A percentile compares a stretch with the other conserved stretches of the same genome.
Conservation (phyloP, 164 flowering plant species). For the Berberis thunbergii region DNA sequence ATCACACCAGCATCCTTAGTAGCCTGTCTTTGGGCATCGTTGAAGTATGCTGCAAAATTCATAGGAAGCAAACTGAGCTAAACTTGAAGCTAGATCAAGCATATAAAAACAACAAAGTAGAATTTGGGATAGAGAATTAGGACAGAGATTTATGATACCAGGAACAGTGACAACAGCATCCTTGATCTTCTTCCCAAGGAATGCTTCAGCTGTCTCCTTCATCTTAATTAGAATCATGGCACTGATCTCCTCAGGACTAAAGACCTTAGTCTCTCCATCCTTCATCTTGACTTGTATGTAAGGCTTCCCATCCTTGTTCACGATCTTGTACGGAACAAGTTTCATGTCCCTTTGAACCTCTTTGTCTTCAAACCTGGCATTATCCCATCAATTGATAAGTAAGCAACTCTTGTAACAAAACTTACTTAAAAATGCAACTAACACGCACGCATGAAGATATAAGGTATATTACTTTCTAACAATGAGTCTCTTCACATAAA, state of each 20-base stretch:
- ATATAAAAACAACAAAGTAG: background rate
- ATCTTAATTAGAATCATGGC: conserved; percentile 82
- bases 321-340: conserved; percentile 75
- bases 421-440: background rate
- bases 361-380: conserved; percentile 71
- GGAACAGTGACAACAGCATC: conserved; percentile 94
- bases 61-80: background rate
- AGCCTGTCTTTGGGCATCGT: conserved; percentile 94
- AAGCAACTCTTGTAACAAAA: background rate
- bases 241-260: conserved; percentile 91
- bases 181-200: conserved; percentile 90
- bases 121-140: background rate
- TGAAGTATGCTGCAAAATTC: conserved; percentile 62
- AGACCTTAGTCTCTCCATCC: conserved; percentile 79
- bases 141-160: conserved; percentile 28
- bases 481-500: conserved; percentile 78
- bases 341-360: conserved; percentile 91
- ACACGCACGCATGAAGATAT: background rate
- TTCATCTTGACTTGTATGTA: conserved; percentile 67
- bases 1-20: conserved; percentile 46
- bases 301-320: conserved; percentile 86
- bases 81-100: too few species aligned
- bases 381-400: background rate
- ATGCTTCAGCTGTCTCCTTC: conserved; percentile 96
- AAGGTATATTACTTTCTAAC: conserved; percentile 55